Conservation (phyloP, 2,329 filamentous ascomycete species). For the Metarhizium humberi region DNA sequence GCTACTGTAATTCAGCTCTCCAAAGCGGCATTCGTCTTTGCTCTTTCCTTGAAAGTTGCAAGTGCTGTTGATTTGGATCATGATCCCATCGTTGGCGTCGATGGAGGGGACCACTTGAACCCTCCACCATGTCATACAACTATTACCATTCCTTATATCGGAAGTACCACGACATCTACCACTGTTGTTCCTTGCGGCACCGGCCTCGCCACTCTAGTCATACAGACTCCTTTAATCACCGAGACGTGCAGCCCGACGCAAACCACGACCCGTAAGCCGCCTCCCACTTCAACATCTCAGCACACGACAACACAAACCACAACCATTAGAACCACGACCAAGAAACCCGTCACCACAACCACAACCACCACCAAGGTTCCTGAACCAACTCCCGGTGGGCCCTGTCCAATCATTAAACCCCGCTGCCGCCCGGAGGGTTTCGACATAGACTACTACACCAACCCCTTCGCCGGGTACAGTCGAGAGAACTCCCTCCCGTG, state of each 20-base stretch:
- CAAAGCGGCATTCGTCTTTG: not conserved
- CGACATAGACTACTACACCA: conserved; percentile 14
- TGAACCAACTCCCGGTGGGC: not conserved
- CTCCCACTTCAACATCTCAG: not conserved
- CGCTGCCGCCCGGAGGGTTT: not conserved
- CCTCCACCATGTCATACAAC: not conserved
- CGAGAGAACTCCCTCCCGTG: conserved; percentile 8
- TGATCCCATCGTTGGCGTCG: not conserved
- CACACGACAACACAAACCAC: not conserved
- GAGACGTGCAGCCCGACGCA: not conserved
- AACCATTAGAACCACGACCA: not conserved
- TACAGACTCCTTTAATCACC: conserved; percentile 3
- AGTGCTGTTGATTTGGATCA: not conserved
- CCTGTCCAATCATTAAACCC: not conserved
- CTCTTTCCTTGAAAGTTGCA: not conserved
- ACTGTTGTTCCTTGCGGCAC: not conserved
- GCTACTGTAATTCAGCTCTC: not conserved
- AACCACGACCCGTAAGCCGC: not conserved
- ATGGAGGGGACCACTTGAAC: not conserved
- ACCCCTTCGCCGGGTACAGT: conserved; percentile 12
- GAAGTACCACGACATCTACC: not conserved
- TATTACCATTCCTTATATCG: conserved; percentile 2
- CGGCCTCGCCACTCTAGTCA: not conserved
- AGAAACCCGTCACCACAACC: not conserved
- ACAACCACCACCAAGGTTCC: not conserved